phyloP scores from a whole-genome alignment of 257 asterid genomes.

The Solanum virginianum region DNA sequence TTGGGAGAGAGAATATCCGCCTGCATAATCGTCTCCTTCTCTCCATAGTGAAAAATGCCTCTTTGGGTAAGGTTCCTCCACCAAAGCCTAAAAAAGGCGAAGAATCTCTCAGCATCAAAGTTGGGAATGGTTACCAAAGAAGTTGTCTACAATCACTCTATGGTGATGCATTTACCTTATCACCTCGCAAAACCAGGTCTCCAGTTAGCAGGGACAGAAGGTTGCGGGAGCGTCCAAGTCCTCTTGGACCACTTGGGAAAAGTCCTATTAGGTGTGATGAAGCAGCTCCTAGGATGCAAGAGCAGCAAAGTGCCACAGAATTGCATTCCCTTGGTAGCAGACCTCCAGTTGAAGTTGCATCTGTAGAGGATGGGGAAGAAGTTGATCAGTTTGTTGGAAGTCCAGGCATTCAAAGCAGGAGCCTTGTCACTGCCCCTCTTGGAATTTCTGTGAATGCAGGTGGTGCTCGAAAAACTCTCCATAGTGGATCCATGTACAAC shows the following conservation, averaged over 20 bases:
- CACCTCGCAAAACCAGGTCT: constrained; percentile 57
- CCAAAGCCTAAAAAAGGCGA: constrained; percentile 30
- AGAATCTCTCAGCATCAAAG: constrained; percentile 23
- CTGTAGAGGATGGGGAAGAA: constrained; percentile 87
- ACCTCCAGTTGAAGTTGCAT: constrained; percentile 42
- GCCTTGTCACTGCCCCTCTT: constrained; percentile 61
- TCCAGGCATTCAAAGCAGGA: constrained; percentile 32
- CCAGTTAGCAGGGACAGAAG: constrained; percentile 51
- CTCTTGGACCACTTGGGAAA: constrained; percentile 78
- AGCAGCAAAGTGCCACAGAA: constrained; percentile 70
- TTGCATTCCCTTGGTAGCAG: constrained; percentile 61
- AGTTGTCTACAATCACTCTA: constrained; percentile 42
- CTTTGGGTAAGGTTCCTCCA: constrained; percentile 45
- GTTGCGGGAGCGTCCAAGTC: constrained; percentile 70
- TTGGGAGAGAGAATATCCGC: constrained; percentile 63
- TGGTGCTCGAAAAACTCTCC: constrained; percentile 23
- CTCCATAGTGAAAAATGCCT: constrained; percentile 51
- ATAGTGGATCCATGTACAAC: constrained; percentile 7
- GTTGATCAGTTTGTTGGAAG: constrained; percentile 64
- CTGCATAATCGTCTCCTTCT: constrained; percentile 67
- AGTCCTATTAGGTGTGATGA: constrained; percentile 53
- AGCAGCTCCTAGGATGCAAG: constrained; percentile 39
- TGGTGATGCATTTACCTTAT: constrained; percentile 47
- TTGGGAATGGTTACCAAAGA: constrained; percentile 38
- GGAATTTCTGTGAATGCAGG: constrained; percentile 41